A percentile compares a stretch with the other conserved stretches of the same genome.
phyloP scores from a whole-genome alignment of 148 eudicot species.

The Dianthus caryophyllus region DNA sequence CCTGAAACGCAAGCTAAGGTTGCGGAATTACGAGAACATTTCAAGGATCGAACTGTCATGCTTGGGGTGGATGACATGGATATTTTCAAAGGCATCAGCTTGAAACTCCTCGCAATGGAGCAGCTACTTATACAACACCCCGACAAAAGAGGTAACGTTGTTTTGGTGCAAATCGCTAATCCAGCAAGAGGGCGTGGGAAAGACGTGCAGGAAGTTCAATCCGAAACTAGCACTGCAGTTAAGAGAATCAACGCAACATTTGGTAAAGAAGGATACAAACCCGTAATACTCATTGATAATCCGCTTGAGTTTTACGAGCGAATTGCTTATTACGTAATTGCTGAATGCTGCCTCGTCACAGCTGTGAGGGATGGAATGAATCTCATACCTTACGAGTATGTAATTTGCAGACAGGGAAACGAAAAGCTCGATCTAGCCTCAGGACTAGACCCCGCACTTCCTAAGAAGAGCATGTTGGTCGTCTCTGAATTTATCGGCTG shows the following conservation, averaged over 20 bases:
- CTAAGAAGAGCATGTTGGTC: conserved; percentile 83
- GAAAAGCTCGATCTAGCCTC: conserved; percentile 44
- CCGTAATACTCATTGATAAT: conserved; percentile 59
- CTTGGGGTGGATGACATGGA: too few species aligned
- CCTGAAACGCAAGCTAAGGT: too few species aligned
- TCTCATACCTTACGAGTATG: conserved; percentile 78
- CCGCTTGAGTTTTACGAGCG: conserved; percentile 70
- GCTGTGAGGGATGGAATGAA: conserved; percentile 94
- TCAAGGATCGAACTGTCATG: too few species aligned
- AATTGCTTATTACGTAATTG: conserved; percentile 66
- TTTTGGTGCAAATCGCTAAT: conserved; percentile 80
- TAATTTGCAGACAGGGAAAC: conserved; percentile 67
- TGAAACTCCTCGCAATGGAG: too few species aligned
- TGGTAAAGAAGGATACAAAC: conserved; percentile 54
- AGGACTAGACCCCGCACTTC: conserved; percentile 38
- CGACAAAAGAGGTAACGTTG: conserved; percentile 59
- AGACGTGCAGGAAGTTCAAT: conserved; percentile 66
- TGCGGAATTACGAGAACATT: too few species aligned
- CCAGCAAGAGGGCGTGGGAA: conserved; percentile 86
- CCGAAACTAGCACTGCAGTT: conserved; percentile 58
- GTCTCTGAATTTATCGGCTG: conserved; percentile 88
- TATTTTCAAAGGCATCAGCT: too few species aligned
- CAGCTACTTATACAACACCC: conserved; percentile 41
- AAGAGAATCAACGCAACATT: conserved; percentile 54
- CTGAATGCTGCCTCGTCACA: conserved; percentile 81